phyloP scores from a whole-genome alignment of 495 filamentous ascomycete species.

The Lophiostoma macrostomum region DNA sequence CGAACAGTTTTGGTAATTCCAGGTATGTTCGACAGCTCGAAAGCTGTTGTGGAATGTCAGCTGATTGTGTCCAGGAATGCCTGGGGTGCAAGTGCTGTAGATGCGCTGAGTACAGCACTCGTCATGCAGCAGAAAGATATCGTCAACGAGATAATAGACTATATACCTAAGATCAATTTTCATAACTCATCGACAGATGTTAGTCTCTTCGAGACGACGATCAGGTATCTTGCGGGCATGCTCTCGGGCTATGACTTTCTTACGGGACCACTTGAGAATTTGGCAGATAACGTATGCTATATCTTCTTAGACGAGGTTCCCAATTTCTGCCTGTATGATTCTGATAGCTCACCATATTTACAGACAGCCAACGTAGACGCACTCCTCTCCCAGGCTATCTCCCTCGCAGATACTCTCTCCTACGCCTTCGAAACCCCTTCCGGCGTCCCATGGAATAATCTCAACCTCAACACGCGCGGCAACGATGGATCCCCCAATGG shows the following conservation, averaged over 20 bases:
- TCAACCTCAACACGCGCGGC: constrained; percentile 53
- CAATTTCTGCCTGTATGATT: no score
- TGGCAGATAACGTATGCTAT: constrained; percentile 42
- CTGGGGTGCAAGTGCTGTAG: constrained; percentile 83
- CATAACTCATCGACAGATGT: constrained; percentile 55
- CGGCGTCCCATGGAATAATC: constrained; percentile 72
- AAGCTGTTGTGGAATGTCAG: no score
- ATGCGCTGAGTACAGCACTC: constrained; percentile 77
- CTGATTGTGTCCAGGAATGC: constrained; percentile 59
- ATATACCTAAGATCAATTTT: constrained; percentile 68
- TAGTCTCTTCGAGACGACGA: constrained; percentile 86
- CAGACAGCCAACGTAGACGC: constrained; percentile 46
- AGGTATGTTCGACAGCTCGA: constrained; percentile 56
- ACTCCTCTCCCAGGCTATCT: constrained; percentile 64
- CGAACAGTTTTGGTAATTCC: constrained; percentile 63
- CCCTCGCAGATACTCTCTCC: constrained; percentile 68
- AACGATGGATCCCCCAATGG: constrained; percentile 30
- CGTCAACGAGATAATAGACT: constrained; percentile 65
- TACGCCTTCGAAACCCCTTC: constrained; percentile 74
- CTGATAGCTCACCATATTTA: constrained; percentile 3
- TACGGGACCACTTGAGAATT: constrained; percentile 60
- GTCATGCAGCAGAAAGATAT: constrained; percentile 69
- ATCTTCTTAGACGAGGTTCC: no score
- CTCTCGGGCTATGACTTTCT: constrained; percentile 81
- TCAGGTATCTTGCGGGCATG: constrained; percentile 79